Evolutionary conservation across 2,329 filamentous ascomycete genomes (phyloP).

Genomic region (Ceratocystis lukuohia): DNA sequence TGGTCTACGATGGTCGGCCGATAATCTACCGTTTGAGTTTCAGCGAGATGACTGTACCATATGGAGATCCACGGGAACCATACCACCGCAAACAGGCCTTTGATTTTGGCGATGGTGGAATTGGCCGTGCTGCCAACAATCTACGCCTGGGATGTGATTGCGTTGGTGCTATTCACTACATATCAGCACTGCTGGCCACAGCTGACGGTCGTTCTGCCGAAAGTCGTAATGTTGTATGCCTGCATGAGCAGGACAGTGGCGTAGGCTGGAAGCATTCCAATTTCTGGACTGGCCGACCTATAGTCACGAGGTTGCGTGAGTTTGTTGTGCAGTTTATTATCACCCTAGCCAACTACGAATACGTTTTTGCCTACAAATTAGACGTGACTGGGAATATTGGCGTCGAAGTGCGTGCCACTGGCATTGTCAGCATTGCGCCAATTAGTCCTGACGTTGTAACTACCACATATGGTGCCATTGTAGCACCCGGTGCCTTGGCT

Average conservation of each 20-base stretch:
- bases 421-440: slow-evolving; percentile 48
- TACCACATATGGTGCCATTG: slow-evolving; percentile 45
- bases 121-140: slow-evolving; percentile 54
- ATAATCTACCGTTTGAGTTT: slow-evolving; percentile 54
- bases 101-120: slow-evolving; percentile 56
- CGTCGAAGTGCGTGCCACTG: slow-evolving; percentile 51
- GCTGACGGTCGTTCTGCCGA: slow-evolving; percentile 39
- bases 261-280: slow-evolving; percentile 62
- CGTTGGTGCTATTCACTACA: slow-evolving; percentile 52
- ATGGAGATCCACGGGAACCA: slow-evolving; percentile 50
- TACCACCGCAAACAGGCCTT: slow-evolving; percentile 60
- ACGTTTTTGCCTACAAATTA: slow-evolving; percentile 40
- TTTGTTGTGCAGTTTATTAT: slow-evolving; percentile 56
- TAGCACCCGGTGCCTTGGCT: slow-evolving; percentile 50
- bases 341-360: slow-evolving; percentile 60
- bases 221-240: slow-evolving; percentile 47
- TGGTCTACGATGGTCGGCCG: slow-evolving; percentile 51
- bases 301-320: slow-evolving; percentile 46
- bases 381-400: slow-evolving; percentile 48
- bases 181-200: slow-evolving; percentile 43
- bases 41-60: slow-evolving; percentile 58
- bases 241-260: slow-evolving; percentile 59
- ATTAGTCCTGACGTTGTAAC: slow-evolving; percentile 41
- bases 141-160: slow-evolving; percentile 57
- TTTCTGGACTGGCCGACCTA: slow-evolving; percentile 48